Base-by-base conservation (phyloP, 2,329 filamentous ascomycete species). In the Aspergillus spinulosporus region DNA sequence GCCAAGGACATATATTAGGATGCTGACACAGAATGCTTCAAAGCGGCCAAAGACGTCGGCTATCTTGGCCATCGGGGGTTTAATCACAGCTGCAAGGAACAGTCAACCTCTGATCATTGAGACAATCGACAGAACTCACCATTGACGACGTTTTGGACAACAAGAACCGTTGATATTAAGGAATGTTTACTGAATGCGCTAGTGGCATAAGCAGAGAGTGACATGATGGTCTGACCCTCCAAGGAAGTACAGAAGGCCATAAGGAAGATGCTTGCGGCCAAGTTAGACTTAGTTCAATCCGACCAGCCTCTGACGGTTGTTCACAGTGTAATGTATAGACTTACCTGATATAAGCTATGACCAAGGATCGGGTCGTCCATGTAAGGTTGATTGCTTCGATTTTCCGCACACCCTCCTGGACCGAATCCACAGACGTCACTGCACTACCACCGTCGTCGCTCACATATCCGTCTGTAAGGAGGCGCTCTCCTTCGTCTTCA, bases 181-280 rank as follows among this genome's bases (percentile, higher is more conserved):
- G 86, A 86, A 66, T 89, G 87, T 48, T 80, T 78, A 39, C 76
- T 76, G 66, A 88, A 89, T 2, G 81, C 78, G 57, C 85, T 88
- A 1, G 86, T 88, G 31, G 88, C 85, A 73, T 84, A 88, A 21
- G 83, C 81, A 12, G 81, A 80, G 47, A 89, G 74, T 6, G 84
- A 81, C 51, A 78, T 80, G 1, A 85, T 85, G 6, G 84, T 84
- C 66, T 88, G 86, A 12, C 80, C 80, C 68, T 88, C 86, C 14
- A 88, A 77, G n/a, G 85, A 88, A 4, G 84, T 87, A 48, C 82
- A 81, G 63, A 84, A 87, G 15, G 85, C 84, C 75, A 88, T 84
- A 54, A 86, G 76, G 59, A 86, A 81, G 62, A 82, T 81, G 57
- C 78, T 81, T 58, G 55, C 21, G 57, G 48, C 42, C 11, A 36